These are phyloP conservation scores for Wickerhamomyces silvicola DNA, from an alignment of 805 yeast species.

Conservation along the genomic window DNA sequence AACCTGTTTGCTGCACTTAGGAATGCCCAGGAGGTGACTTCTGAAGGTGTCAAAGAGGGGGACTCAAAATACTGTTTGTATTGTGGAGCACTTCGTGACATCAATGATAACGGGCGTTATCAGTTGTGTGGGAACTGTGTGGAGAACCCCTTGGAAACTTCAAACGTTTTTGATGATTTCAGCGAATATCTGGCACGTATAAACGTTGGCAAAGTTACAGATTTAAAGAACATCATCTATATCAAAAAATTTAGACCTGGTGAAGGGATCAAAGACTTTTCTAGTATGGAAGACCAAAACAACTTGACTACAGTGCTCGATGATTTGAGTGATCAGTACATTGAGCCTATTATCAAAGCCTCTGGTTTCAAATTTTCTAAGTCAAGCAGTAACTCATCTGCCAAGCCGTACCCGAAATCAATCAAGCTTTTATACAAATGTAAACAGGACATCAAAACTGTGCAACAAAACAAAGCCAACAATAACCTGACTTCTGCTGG, in stretches of 20 bases:
- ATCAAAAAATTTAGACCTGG: slow-evolving; percentile 11
- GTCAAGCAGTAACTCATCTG: slow-evolving; percentile 15
- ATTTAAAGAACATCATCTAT: slow-evolving; percentile 17
- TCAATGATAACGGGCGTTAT: slow-evolving; percentile 23
- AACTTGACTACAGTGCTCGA: slow-evolving; percentile 12
- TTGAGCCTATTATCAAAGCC: slow-evolving; percentile 12
- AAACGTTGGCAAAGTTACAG: slow-evolving; percentile 9
- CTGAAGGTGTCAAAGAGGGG: slow-evolving; percentile 2
- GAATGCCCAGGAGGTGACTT: slow-evolving; percentile 6
- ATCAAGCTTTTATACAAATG: slow-evolving; percentile 20
- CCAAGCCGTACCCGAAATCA: slow-evolving; percentile 18
- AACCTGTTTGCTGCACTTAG: slow-evolving; percentile 12
- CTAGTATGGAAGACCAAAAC: slow-evolving; percentile 6
- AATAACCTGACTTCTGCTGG: slow-evolving; percentile 3
- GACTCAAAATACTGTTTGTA: slow-evolving; percentile 14
- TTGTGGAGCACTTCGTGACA: slow-evolving; percentile 18
- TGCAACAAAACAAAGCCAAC: slow-evolving; percentile 12
- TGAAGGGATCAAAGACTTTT: slow-evolving; percentile 8
- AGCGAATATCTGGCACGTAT: slow-evolving; percentile 13
- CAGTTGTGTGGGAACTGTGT: slow-evolving; percentile 22
- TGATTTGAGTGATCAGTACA: slow-evolving; percentile 11
- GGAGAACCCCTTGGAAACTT: slow-evolving; percentile 17
- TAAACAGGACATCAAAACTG: slow-evolving; percentile 21
- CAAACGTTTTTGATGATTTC: slow-evolving; percentile 19
- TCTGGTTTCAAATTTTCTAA: slow-evolving; percentile 21